Evolutionary conservation across 2,329 filamentous ascomycete species (phyloP), one percentile per base, ranked within the genome.

Genomic region (Monilinia polystroma): DNA sequence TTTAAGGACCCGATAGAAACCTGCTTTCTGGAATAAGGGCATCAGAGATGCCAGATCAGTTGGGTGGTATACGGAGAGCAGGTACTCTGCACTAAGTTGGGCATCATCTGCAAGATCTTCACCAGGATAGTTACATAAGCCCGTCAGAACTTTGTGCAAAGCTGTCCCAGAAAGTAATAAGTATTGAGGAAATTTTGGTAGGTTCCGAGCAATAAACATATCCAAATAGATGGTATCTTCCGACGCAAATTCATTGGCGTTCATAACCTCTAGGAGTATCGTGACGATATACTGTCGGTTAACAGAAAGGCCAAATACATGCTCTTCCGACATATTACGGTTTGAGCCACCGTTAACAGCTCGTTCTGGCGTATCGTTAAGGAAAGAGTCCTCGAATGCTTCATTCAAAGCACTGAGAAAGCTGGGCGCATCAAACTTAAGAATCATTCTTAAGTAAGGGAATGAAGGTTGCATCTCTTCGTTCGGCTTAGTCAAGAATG

Each of bases 151-250:
- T 68, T 88, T 88, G 68, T 93, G 91, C 0, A 99, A 82, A 1
- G 91, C 90, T 2, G 91, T 93, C 23, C 93, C 95, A 0, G 94
- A 91, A 57, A 99, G 86, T 14, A 98, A 85, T 62, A 99, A 88
- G 74, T 97, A 97, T 76, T 98, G 94, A 0, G 93, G 93, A 75
- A 97, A 99, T 77, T 99, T 99, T 4, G 96, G 92, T 60, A 99
- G 80, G 76, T 97, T 99, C 66, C 95, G 88, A 23, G 95, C 94
- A 75, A 99, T 90, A 75, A 99, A 99, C 93, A 99, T 99, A 78
- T 99, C 93, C 55, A 99, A 85, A 77, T 97, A 99, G 66, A 99
- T 91, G 16, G 91, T 93, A 75, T 98, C 93, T 68, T 90, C 87
- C 0, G 88, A 79, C 0, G 87, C 85, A 77, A 97, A 98, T 57